Evolutionary conservation across 441 rosid species (phyloP), one percentile per base, ranked within the genome.

Genomic region (Pelargonium australe): DNA sequence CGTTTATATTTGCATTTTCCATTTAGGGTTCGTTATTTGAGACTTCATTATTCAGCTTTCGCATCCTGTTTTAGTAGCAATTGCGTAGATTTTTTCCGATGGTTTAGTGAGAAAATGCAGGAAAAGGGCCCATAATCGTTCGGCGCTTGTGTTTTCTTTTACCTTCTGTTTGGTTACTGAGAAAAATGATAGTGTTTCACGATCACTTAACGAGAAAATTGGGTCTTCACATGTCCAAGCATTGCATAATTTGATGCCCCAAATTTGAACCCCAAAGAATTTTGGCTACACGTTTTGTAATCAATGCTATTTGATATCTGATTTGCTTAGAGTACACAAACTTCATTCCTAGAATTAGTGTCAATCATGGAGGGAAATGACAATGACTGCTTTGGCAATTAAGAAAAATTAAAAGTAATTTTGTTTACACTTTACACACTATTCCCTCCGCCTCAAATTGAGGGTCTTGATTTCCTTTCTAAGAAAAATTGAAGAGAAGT

Each of bases 81-180:
- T 31, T 31, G 37, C 37, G 37, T 31, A 31, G 37, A 31, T 2
- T 2, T 31, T 31, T 5, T 31, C 37, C 37, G 37, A 3, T 31
- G 37, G 3, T 3, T 31, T n/a, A n/a, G 58, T 51, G 58, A 51
- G 58, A 51, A 51, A 51, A 13, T 51, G n/a, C 58, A 51, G 58
- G 58, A 51, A 51, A n/a, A 51, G 58, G 19, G 58, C 17, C 16
- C 6, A 4, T 3, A 51, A 51, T 51, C 14, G 19, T 11, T n/a
- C 58, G n/a, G 17, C 37, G 37, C 37, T 0, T 13, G 58, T n/a
- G n/a, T 51, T 51, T 51, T 51, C 17, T n/a, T 16, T 51, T 14
- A n/a, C 58, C n/a, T 3, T n/a, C 58, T 51, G 58, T 51, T 51
- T 51, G 58, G 58, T 51, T 11, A 51, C 58, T 51, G 58, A 51